These are phyloP conservation scores for Trypanosoma boissoni DNA, from an alignment of 208 protist species.

Conservation along the genomic window DNA sequence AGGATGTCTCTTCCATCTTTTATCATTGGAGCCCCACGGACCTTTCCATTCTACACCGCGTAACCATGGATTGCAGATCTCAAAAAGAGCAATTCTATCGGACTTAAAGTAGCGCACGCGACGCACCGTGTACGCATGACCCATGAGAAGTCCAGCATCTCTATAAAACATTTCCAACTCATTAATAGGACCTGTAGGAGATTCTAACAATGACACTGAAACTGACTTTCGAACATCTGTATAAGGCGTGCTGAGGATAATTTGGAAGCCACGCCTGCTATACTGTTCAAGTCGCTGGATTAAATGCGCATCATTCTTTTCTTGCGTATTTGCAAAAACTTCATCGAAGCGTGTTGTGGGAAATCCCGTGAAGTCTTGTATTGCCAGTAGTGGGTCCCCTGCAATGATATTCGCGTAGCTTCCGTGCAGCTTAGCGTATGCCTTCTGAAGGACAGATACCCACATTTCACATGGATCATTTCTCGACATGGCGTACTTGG, in stretches of 20 bases:
- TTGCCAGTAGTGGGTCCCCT: slow-evolving; percentile 52
- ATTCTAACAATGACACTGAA: not conserved
- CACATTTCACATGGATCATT: slow-evolving; percentile 75
- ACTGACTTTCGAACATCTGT: slow-evolving; percentile 1
- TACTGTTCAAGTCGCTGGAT: slow-evolving; percentile 25
- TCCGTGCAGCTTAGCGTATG: slow-evolving; percentile 83
- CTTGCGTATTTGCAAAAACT: slow-evolving; percentile 7
- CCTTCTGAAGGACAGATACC: slow-evolving; percentile 84
- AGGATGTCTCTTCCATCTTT: slow-evolving; percentile 25
- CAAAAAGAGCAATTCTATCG: slow-evolving; percentile 18
- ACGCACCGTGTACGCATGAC: slow-evolving; percentile 21
- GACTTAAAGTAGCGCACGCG: slow-evolving; percentile 6
- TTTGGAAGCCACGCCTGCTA: slow-evolving; percentile 16
- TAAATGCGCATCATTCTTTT: slow-evolving; percentile 15
- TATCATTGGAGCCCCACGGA: slow-evolving; percentile 17
- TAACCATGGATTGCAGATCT: slow-evolving; percentile 28
- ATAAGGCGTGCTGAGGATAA: slow-evolving; percentile 31
- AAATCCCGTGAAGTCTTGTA: slow-evolving; percentile 57
- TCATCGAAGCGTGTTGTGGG: slow-evolving; percentile 34
- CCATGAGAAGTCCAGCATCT: slow-evolving; percentile 21
- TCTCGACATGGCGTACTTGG: slow-evolving; percentile 42
- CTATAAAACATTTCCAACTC: slow-evolving; percentile 22
- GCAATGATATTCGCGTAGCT: slow-evolving; percentile 70
- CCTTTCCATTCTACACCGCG: slow-evolving; percentile 26
- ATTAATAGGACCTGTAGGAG: not conserved